phyloP scores from a whole-genome alignment of 305 asterid species.

The Euphrasia arctica region DNA sequence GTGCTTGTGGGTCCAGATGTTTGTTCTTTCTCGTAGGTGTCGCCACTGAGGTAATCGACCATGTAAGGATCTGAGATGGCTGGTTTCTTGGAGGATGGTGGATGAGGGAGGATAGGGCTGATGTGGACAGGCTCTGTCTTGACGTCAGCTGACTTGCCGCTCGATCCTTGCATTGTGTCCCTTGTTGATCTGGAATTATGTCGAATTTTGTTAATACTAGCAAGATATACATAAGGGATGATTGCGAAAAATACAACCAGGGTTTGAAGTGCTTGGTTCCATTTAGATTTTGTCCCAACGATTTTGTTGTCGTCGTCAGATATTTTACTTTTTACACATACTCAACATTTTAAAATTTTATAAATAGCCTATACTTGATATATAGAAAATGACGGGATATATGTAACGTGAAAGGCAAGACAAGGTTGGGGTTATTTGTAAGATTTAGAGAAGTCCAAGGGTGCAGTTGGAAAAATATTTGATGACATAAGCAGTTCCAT shows the following conservation, averaged over 20 bases:
- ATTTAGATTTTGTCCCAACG: neutral
- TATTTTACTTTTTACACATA: neutral
- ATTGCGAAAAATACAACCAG: neutral
- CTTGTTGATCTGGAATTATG: slow-evolving; percentile 59
- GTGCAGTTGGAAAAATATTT: neutral
- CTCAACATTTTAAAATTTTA: neutral
- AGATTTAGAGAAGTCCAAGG: neutral
- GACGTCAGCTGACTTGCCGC: slow-evolving; percentile 42
- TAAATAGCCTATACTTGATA: too few relatives aligned
- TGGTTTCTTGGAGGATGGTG: slow-evolving; percentile 53
- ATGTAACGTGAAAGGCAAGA: neutral
- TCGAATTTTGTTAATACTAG: neutral
- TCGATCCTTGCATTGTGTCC: slow-evolving; percentile 64
- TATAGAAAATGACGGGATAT: neutral
- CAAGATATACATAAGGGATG: neutral
- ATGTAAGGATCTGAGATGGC: slow-evolving; percentile 40
- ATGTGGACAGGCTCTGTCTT: slow-evolving; percentile 42
- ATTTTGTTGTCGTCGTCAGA: neutral
- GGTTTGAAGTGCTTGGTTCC: neutral
- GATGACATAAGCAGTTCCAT: neutral
- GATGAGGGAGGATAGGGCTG: slow-evolving; percentile 74
- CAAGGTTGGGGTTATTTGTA: neutral
- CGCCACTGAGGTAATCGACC: slow-evolving; percentile 94
- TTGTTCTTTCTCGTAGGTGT: slow-evolving; percentile 51
- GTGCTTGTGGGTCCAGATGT: slow-evolving; percentile 39